Evolutionary conservation across 371 early-diverging fungal species (phyloP).

Genomic region (Scutellospora calospora): DNA sequence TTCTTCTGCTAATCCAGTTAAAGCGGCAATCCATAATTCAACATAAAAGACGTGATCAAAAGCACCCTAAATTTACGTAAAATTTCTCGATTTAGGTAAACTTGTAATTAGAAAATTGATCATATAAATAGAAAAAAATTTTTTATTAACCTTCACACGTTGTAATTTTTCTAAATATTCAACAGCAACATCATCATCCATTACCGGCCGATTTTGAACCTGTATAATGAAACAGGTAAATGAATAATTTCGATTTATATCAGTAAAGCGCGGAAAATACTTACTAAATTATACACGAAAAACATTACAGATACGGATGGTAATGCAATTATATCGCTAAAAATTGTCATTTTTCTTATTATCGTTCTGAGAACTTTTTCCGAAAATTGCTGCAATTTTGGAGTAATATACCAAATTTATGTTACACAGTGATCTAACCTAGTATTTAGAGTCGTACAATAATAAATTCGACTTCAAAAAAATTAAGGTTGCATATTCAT

Average conservation of each 20-base stretch:
- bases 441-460: too few relatives aligned
- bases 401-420: too few relatives aligned
- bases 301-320: conserved; percentile 40
- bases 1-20: conserved; percentile 44
- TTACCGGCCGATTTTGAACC: conserved; percentile 34
- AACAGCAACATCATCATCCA: conserved; percentile 24
- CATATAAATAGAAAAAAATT: not conserved
- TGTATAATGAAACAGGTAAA: not conserved
- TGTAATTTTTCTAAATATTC: conserved; percentile 42
- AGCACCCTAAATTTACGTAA: conserved; percentile 1
- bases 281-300: conserved; percentile 39
- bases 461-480: too few relatives aligned
- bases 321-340: not conserved
- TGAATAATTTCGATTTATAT: not conserved
- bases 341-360: too few relatives aligned
- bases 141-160: conserved; percentile 2
- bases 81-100: not conserved
- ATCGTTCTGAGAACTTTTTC: too few relatives aligned
- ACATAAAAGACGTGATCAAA: conserved; percentile 42
- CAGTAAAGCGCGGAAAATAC: not conserved
- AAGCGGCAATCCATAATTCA: conserved; percentile 41
- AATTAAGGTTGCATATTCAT: too few relatives aligned
- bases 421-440: too few relatives aligned
- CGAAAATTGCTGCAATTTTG: too few relatives aligned
- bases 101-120: not conserved